Evolutionary conservation across 2,329 filamentous ascomycete species (phyloP), one percentile per base, ranked within the genome.

Genomic region (Monosporascus sp.): DNA sequence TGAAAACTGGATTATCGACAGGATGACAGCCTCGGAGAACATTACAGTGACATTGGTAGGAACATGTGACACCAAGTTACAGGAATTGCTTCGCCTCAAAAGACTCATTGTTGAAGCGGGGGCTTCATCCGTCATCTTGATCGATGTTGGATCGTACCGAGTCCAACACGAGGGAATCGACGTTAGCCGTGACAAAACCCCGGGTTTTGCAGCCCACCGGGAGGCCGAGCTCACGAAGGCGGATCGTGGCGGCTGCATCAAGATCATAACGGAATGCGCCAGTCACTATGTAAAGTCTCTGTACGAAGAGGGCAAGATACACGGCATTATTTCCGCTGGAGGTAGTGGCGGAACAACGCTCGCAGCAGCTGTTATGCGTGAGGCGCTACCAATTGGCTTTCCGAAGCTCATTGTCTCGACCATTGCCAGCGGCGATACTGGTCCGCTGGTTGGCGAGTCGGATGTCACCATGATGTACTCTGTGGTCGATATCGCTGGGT

Each of bases 371-470:
- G 76, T 83, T 0, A 88, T 89, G 84, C 74, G 82, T 15, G 69
- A 77, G 2, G 77, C 74, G 0, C 64, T 86, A 0, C 85, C 85
- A 0, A 73, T 89, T 14, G 84, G 84, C 0, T 79, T 89, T 49
- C 86, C 86, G 0, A 89, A 89, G 61, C 59, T 89, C 45, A 84
- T 89, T 50, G 81, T 89, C 2, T 86, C 82, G 22, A 89, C 86
- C 0, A 80, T 89, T 59, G 85, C 85, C 0, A 85, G 81, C 34
- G 84, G 85, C 3, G 82, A 89, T 56, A 82, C 83, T 1, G 77
- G 76, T 0, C 78, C 80, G 0, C 80, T 86, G n/a, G 73, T 89
- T 1, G 84, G 80, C 41, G 85, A 88, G 65, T 81, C 80, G 0
- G 86, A 89, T 57, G 84, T 89, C 47, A 80, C 79, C 0, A 77